Conservation (phyloP, 208 protist species). For the Leishmania martiniquensis region DNA sequence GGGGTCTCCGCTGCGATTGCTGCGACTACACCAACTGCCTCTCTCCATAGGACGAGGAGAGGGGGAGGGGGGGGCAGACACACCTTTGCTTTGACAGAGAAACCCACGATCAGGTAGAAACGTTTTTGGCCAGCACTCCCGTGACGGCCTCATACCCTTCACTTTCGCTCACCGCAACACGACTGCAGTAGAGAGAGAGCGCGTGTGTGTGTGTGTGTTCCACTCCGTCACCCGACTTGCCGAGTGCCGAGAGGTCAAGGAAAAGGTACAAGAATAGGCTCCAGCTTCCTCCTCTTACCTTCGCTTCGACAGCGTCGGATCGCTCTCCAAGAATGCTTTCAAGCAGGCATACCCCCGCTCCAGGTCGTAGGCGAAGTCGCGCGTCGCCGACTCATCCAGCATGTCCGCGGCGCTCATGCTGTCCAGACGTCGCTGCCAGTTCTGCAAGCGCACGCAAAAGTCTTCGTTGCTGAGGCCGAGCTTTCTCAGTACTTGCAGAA, state of each 20-base stretch:
- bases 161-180: too few relatives aligned
- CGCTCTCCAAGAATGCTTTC: slow-evolving; percentile 69
- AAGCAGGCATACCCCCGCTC: slow-evolving; percentile 88
- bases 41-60: neutral
- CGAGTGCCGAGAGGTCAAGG: neutral
- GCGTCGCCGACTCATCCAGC: slow-evolving; percentile 72
- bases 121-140: neutral
- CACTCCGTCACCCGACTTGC: neutral
- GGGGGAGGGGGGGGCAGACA: neutral
- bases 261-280: neutral
- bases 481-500: slow-evolving; percentile 67
- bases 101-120: neutral
- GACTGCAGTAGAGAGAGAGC: neutral
- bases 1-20: neutral
- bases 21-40: neutral
- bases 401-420: slow-evolving; percentile 92
- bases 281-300: neutral
- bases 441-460: slow-evolving; percentile 59
- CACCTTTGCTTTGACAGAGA: neutral
- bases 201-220: too few relatives aligned
- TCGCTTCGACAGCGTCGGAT: slow-evolving; percentile 26
- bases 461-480: slow-evolving; percentile 51
- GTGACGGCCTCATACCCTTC: too few relatives aligned
- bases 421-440: slow-evolving; percentile 83
- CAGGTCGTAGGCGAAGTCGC: slow-evolving; percentile 93